Evolutionary conservation across 2,329 filamentous ascomycete species (phyloP), one percentile per base, ranked within the genome.

Genomic region (Chrysoporthe austroafricana): DNA sequence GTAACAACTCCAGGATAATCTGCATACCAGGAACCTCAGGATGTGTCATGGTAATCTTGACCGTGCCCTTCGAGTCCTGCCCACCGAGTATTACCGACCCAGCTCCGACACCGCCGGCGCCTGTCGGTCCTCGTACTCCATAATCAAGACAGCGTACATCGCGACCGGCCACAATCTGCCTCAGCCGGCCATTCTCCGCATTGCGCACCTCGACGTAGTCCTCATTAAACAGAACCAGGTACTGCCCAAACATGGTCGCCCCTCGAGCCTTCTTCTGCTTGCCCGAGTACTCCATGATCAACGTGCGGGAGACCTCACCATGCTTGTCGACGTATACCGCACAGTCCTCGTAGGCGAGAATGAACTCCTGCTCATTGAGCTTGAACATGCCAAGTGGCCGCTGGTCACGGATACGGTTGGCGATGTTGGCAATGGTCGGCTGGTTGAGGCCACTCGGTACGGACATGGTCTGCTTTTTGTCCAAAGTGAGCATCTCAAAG

Each of bases 241-340:
- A 98, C 67, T 94, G 91, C 1, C 94, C 94, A 73, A 93, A 96
- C 81, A 98, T 90, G 70, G 94, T 96, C 1, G 94, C 94, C 14
- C 89, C 88, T 70, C 91, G 90, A 1, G 96, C 96, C 78, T 87
- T 88, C 79, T 88, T 88, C 76, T 88, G 86, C 74, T 91, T 95
- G 72, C 96, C 96, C n/a, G 97, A 96, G 78, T 98, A 99, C 77
- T 98, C 94, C 94, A 99, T 97, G 75, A 98, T 94, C 68, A 98
- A 93, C 39, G 91, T 93, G 58, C 96, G 91, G 50, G 90, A 95
- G 39, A 99, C 93, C 70, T 99, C 96, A 72, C 96, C 96, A 78
- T 98, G 94, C 80, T 98, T 97, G 83, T 99, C 96, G 76, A 98
- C 92, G 75, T 98, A 99, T 9, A 99, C 94, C 21, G 94, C 96